These are phyloP conservation scores for Cutaneotrichosporon cavernicola DNA, from an alignment of 1,284 basidiomycete species.

Conservation along the genomic window DNA sequence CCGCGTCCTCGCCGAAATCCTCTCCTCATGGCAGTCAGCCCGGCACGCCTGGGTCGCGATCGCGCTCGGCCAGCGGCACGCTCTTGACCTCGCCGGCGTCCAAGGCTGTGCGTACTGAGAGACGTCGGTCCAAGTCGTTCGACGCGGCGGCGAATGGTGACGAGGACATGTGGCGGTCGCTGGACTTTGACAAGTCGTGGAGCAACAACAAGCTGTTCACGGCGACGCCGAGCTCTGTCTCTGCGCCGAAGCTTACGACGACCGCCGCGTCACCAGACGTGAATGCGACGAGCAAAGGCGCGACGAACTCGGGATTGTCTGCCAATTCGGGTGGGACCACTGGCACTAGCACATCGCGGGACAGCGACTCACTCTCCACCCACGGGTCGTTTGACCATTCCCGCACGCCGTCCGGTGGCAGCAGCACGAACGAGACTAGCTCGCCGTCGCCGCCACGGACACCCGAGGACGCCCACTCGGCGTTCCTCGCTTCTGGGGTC, in stretches of 20 bases:
- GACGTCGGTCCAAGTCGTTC: constrained; percentile 25
- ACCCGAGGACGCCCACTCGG: constrained; percentile 32
- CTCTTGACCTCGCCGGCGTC: constrained; percentile 6
- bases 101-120: constrained; percentile 8
- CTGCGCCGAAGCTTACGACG: constrained; percentile 28
- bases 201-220: constrained; percentile 28
- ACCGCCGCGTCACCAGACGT: background rate
- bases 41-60: constrained; percentile 8
- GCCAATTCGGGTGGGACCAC: background rate
- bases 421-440: constrained; percentile 44
- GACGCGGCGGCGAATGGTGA: constrained; percentile 4
- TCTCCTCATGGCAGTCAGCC: constrained; percentile 4
- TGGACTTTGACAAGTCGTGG: constrained; percentile 19
- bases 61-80: constrained; percentile 8
- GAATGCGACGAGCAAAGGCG: background rate
- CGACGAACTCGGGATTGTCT: background rate
- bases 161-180: constrained; percentile 16
- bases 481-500: constrained; percentile 11
- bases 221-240: constrained; percentile 23
- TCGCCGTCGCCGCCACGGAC: constrained; percentile 49
- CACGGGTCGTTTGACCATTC: constrained; percentile 39
- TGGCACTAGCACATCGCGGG: constrained; percentile 3
- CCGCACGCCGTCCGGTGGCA: constrained; percentile 47
- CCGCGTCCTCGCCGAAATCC: constrained; percentile 33
- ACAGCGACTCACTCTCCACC: constrained; percentile 20